phyloP scores from a whole-genome alignment of 2,329 filamentous ascomycete species.

The Penicillium sumatraense region DNA sequence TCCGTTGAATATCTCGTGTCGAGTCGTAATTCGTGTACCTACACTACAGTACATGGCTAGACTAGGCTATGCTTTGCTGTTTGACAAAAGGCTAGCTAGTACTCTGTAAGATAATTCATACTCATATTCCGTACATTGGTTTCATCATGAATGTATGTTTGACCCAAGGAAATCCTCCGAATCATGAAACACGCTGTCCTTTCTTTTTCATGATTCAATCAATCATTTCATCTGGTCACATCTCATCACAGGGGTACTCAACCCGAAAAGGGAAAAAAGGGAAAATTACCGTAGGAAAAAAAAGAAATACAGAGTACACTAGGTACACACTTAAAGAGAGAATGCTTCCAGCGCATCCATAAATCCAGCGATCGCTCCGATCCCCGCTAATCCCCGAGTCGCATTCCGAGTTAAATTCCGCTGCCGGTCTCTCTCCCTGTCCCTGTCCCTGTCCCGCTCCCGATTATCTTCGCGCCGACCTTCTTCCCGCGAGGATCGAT shows the following conservation, averaged over 20 bases:
- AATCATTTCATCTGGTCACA: background rate
- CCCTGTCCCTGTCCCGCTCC: conserved; percentile 26
- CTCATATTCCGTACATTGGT: too few relatives aligned
- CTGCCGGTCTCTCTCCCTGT: conserved; percentile 27
- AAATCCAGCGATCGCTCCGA: conserved; percentile 44
- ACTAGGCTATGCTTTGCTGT: too few relatives aligned
- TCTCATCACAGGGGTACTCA: too few relatives aligned
- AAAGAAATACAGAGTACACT: background rate
- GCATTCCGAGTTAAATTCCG: conserved; percentile 38
- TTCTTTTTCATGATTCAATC: too few relatives aligned
- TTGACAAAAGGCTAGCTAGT: too few relatives aligned
- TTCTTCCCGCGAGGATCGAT: conserved; percentile 25
- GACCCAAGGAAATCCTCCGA: too few relatives aligned
- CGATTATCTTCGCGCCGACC: conserved; percentile 9
- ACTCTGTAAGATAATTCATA: too few relatives aligned
- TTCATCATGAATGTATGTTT: too few relatives aligned
- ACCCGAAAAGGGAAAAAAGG: background rate
- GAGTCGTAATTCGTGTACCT: background rate
- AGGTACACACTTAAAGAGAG: conserved; percentile 12
- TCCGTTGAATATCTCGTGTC: background rate
- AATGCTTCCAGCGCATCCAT: conserved; percentile 46
- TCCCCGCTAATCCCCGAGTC: conserved; percentile 40
- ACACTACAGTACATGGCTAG: background rate
- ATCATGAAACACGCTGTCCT: too few relatives aligned
- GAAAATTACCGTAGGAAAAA: too few relatives aligned